Conservation (phyloP, 202 grass and related monocot species). For the Panicum hallii region DNA sequence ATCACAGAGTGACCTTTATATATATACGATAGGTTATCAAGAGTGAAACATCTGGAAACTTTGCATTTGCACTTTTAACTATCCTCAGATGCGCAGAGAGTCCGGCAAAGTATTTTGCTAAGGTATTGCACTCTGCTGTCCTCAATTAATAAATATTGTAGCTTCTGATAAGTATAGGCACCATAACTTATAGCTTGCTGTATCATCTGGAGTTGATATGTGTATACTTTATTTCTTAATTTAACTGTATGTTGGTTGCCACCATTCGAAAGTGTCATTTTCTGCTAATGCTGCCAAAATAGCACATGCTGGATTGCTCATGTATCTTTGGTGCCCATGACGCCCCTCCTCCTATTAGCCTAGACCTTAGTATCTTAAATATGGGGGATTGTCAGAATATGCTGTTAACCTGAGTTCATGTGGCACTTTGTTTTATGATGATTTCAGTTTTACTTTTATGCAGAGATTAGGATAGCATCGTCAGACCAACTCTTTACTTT, state of each 20-base stretch:
- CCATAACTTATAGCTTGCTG: slow-evolving; percentile 12
- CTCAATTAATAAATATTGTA: slow-evolving; percentile 23
- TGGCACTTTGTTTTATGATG: background rate
- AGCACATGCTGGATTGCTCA: slow-evolving; percentile 13
- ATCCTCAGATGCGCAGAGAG: slow-evolving; percentile 92
- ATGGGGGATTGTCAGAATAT: slow-evolving; percentile 7
- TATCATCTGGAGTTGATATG: slow-evolving; percentile 14
- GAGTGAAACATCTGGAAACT: slow-evolving; percentile 90
- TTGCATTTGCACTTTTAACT: slow-evolving; percentile 81
- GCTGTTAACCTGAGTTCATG: background rate
- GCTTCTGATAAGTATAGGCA: background rate
- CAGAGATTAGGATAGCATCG: background rate
- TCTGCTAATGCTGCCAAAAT: slow-evolving; percentile 20
- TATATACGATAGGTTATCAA: slow-evolving; percentile 73
- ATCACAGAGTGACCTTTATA: slow-evolving; percentile 35
- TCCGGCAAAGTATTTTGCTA: slow-evolving; percentile 96
- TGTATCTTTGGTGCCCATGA: background rate
- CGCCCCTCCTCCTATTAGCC: background rate
- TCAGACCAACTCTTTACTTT: background rate
- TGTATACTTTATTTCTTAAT: slow-evolving; percentile 22
- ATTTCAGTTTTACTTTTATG: slow-evolving; percentile 1
- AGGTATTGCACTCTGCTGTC: slow-evolving; percentile 63
- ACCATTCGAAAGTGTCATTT: background rate
- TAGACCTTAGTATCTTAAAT: slow-evolving; percentile 8
- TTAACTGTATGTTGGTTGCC: slow-evolving; percentile 18